Evolutionary conservation across 192 early-diverging fungal species (phyloP).

Genomic region (Irineochytrium annulatum): DNA sequence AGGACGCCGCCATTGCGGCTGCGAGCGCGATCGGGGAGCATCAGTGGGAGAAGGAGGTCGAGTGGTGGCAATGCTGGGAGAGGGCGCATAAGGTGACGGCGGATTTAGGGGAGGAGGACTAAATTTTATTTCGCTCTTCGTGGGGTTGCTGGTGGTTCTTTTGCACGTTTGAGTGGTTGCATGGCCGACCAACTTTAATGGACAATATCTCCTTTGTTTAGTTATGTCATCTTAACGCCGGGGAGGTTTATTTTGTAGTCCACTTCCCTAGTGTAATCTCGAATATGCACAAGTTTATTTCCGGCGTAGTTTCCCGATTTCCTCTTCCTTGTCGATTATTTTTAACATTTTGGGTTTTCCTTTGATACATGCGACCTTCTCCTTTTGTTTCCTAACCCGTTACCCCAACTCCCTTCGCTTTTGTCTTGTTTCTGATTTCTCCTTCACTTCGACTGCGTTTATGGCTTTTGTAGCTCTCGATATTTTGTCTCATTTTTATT

Average conservation of each 20-base stretch:
- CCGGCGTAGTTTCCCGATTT: too few species aligned
- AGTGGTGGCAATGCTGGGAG: slow-evolving; percentile 31
- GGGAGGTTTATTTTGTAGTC: not conserved
- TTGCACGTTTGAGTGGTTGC: not conserved
- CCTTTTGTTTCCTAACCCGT: too few species aligned
- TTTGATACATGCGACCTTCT: too few species aligned
- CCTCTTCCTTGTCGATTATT: too few species aligned
- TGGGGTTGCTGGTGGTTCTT: not conserved
- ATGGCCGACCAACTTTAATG: not conserved
- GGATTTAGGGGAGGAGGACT: not conserved
- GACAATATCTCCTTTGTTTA: not conserved
- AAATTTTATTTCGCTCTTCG: not conserved
- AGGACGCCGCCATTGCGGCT: slow-evolving; percentile 22
- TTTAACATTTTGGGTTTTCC: too few species aligned
- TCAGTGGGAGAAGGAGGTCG: slow-evolving; percentile 27
- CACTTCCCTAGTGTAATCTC: too few species aligned
- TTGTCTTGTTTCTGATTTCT: too few species aligned
- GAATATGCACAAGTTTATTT: too few species aligned
- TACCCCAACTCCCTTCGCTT: too few species aligned
- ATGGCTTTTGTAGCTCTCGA: too few species aligned
- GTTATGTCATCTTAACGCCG: not conserved
- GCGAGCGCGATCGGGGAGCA: slow-evolving; percentile 21
- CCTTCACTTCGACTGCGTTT: too few species aligned
- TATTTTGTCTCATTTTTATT: too few species aligned
- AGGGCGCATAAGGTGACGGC: slow-evolving; percentile 12